These are phyloP conservation scores for Rhizophora apiculata DNA, from an alignment of 345 rosid species.

Conservation along the genomic window DNA sequence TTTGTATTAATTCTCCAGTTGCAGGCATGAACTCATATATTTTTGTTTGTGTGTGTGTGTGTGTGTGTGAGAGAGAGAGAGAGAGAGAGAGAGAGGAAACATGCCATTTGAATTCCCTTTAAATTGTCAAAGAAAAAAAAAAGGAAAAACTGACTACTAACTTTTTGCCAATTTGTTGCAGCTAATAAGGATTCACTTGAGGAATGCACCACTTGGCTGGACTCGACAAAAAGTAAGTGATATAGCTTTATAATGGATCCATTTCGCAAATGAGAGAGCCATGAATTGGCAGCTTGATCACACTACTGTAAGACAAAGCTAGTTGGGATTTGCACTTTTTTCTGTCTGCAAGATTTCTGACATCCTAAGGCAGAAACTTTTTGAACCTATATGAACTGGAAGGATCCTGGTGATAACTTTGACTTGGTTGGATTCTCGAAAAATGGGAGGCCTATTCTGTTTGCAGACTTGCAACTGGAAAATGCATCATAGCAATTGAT, in stretches of 20 bases:
- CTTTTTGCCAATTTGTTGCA: constrained; percentile 18
- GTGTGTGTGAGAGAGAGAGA: background rate
- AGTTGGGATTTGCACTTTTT: constrained; percentile 22
- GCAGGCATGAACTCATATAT: background rate
- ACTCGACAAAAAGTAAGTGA: constrained; percentile 60
- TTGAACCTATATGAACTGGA: constrained; percentile 17
- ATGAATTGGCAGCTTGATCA: constrained; percentile 17
- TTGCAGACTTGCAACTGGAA: background rate
- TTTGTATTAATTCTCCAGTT: background rate
- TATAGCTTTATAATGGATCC: background rate
- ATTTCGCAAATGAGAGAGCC: background rate
- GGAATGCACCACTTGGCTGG: constrained; percentile 54
- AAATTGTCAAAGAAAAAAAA: background rate
- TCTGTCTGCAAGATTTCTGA: constrained; percentile 17
- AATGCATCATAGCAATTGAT: background rate
- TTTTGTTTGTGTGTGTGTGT: background rate
- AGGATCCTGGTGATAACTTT: constrained; percentile 8
- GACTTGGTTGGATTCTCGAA: background rate
- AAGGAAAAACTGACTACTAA: constrained; percentile 2
- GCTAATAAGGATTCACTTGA: constrained; percentile 45
- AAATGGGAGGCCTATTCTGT: background rate
- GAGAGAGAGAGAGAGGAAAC: background rate
- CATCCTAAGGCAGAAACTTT: constrained; percentile 12
- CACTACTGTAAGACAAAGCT: constrained; percentile 10
- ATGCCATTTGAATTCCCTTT: background rate